Percentiles rank a stretch among this genome's conserved stretches.
Conservation (phyloP, 306 rosid genomes). For the Medicago lupulina region DNA sequence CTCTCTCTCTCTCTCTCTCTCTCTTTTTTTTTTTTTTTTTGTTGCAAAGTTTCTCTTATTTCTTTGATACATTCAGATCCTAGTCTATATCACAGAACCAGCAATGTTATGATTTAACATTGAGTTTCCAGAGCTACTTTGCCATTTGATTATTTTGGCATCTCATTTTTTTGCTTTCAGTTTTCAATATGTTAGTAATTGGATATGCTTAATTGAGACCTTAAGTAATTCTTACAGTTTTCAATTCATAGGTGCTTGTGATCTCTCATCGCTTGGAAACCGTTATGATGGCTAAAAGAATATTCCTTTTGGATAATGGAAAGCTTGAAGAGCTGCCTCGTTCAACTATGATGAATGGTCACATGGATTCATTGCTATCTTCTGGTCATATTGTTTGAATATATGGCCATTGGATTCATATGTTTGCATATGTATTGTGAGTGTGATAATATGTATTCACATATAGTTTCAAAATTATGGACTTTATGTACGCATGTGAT, state of each 20-base stretch:
- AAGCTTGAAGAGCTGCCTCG: constrained; percentile 73
- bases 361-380: constrained; percentile 46
- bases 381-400: constrained; percentile 59
- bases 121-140: neutral
- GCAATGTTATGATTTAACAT: neutral
- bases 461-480: constrained; percentile 7
- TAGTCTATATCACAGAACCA: constrained; percentile 18
- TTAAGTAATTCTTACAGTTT: neutral
- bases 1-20: too few species aligned
- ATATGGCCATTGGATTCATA: constrained; percentile 1
- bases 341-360: constrained; percentile 51
- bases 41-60: neutral
- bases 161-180: neutral
- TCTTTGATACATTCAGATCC: constrained; percentile 11
- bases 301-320: constrained; percentile 68
- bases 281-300: constrained; percentile 79
- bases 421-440: constrained; percentile 43
- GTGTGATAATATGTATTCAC: constrained; percentile 19
- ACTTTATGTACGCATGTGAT: neutral
- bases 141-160: neutral
- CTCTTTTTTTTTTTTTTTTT: neutral
- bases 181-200: neutral
- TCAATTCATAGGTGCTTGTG: constrained; percentile 70
- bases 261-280: constrained; percentile 93
- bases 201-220: neutral